Conservation (phyloP, 106 monocot species). For the Chionographis japonica region DNA sequence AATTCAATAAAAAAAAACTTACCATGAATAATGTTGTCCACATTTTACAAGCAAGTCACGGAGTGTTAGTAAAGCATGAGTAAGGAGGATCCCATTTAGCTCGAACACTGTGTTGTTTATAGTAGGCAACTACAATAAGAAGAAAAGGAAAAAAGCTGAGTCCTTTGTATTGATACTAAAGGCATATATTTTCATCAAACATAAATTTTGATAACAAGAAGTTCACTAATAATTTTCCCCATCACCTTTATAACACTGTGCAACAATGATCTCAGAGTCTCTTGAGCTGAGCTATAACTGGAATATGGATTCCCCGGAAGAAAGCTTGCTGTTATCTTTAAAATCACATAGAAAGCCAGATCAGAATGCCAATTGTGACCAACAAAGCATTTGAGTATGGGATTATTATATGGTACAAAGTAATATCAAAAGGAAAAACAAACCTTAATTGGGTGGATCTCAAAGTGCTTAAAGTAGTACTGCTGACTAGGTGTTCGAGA, state of each 20-base stretch:
- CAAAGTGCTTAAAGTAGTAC: constrained; percentile 84
- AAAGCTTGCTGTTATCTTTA: constrained; percentile 70
- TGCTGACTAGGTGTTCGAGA: constrained; percentile 40
- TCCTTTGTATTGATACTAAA: too few species aligned
- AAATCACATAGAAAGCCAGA: constrained; percentile 8
- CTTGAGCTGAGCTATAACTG: constrained; percentile 76
- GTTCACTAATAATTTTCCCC: neutral
- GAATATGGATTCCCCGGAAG: constrained; percentile 64
- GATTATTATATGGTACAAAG: neutral
- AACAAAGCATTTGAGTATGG: neutral
- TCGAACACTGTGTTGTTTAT: constrained; percentile 61
- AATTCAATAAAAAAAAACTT: constrained; percentile 12
- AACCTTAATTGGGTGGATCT: constrained; percentile 90
- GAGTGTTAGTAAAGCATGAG: constrained; percentile 75
- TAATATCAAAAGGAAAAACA: neutral
- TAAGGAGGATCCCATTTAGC: constrained; percentile 82
- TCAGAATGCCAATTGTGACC: neutral
- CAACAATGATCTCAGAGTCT: constrained; percentile 66
- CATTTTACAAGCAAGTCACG: constrained; percentile 78
- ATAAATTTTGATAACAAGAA: neutral
- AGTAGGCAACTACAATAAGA: constrained; percentile 57
- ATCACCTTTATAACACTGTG: constrained; percentile 83
- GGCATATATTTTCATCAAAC: neutral
- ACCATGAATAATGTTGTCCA: constrained; percentile 95
- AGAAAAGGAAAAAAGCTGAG: neutral